Percentiles rank a stretch among this genome's conserved stretches.
Evolutionary conservation across 768 basidiomycete species (phyloP).

Genomic region (Calocera cornea): DNA sequence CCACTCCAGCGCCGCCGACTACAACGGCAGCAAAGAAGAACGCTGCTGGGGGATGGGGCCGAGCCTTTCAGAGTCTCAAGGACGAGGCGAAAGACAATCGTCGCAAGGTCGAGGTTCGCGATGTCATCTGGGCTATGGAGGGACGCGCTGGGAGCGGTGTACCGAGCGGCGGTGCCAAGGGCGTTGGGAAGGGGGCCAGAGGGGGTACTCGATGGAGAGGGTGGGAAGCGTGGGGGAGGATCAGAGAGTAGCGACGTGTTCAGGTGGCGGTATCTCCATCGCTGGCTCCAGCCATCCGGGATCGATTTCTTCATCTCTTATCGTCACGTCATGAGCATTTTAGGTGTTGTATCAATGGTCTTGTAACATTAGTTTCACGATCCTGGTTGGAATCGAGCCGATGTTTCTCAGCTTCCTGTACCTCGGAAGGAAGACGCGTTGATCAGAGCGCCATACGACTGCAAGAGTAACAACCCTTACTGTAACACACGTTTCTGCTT

Average conservation of each 20-base stretch:
- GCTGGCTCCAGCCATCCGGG: not conserved
- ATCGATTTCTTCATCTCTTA: not conserved
- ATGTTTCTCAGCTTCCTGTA: not conserved
- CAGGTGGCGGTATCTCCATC: not conserved
- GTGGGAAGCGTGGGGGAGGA: not conserved
- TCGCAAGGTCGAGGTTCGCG: constrained; percentile 52
- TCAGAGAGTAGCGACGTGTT: not conserved
- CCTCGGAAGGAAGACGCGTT: no score
- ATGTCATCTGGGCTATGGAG: constrained; percentile 77
- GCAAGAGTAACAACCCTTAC: no score
- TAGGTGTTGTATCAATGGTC: constrained; percentile 1
- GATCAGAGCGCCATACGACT: no score
- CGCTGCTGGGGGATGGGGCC: constrained; percentile 6
- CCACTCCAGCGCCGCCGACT: constrained; percentile 20
- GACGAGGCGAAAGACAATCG: constrained; percentile 42
- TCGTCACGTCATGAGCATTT: not conserved
- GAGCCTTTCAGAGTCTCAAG: constrained; percentile 23
- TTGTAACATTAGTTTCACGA: not conserved
- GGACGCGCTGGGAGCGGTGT: constrained; percentile 22
- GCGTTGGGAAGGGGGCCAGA: constrained; percentile 5
- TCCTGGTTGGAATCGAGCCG: not conserved
- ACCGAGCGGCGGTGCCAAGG: constrained; percentile 3
- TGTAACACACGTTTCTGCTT: no score
- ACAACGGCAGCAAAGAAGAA: constrained; percentile 16
- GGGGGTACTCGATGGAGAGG: not conserved